Percentiles rank a stretch among this genome's conserved stretches.
phyloP scores from a whole-genome alignment of 352 stramenopile species.

The Elongisporangium anandrum region DNA sequence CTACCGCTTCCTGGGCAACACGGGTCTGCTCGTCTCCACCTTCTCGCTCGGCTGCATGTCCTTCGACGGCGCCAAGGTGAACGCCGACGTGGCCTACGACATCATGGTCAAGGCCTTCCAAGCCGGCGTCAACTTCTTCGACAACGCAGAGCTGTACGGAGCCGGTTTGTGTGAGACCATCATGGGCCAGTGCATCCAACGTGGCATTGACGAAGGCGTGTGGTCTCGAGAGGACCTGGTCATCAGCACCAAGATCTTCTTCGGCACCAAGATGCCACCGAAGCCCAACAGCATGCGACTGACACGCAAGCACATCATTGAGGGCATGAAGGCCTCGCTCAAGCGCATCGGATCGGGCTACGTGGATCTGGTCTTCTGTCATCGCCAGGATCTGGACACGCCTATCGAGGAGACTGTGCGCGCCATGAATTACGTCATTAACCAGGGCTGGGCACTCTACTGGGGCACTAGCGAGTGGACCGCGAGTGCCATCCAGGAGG shows the following conservation, averaged over 20 bases:
- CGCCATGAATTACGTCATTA: constrained; percentile 56
- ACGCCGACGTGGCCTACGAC: constrained; percentile 24
- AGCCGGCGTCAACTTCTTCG: constrained; percentile 44
- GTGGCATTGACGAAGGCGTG: constrained; percentile 16
- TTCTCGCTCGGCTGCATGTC: constrained; percentile 26
- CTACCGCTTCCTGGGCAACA: constrained; percentile 28
- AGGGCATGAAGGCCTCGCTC: constrained; percentile 16
- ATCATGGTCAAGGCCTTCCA: constrained; percentile 33
- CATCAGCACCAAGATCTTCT: constrained; percentile 26
- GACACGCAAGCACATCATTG: constrained; percentile 6
- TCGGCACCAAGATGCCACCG: constrained; percentile 4
- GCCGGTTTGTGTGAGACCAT: constrained; percentile 30
- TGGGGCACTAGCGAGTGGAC: constrained; percentile 65
- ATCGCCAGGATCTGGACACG: constrained; percentile 16
- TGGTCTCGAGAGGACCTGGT: constrained; percentile 11
- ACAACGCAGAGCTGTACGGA: constrained; percentile 37
- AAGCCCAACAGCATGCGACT: constrained; percentile 9
- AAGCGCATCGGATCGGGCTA: constrained; percentile 20
- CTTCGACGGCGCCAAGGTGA: constrained; percentile 19
- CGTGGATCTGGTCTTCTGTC: constrained; percentile 33
- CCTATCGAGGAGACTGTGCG: constrained; percentile 48
- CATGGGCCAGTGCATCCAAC: constrained; percentile 53
- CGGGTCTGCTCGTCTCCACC: constrained; percentile 22
- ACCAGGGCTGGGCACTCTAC: constrained; percentile 43
- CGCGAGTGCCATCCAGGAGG: constrained; percentile 33